A percentile compares a stretch with the other conserved stretches of the same genome.
phyloP scores from a whole-genome alignment of 1,284 basidiomycete genomes.

The Flammula alnicola region DNA sequence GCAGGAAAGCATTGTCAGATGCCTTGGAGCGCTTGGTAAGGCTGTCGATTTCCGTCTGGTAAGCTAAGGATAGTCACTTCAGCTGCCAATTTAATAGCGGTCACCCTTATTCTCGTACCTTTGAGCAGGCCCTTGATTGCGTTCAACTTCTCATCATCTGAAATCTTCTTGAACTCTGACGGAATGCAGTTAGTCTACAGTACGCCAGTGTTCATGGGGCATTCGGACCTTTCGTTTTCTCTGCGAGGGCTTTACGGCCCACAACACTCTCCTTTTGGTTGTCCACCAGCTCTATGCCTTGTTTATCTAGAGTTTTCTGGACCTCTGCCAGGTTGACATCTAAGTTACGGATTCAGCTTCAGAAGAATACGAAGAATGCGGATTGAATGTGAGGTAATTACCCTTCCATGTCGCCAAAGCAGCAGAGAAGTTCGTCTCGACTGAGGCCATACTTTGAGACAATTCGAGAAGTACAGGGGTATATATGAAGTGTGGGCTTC shows the following conservation, averaged over 20 bases:
- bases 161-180: constrained; percentile 91
- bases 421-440: constrained; percentile 82
- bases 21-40: constrained; percentile 91
- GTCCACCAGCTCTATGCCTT: constrained; percentile 94
- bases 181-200: neutral
- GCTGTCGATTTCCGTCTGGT: constrained; percentile 95
- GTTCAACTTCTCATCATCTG: constrained; percentile 83
- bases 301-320: constrained; percentile 90
- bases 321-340: constrained; percentile 88
- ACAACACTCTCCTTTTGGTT: constrained; percentile 96
- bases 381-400: constrained; percentile 38
- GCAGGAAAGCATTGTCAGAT: constrained; percentile 93
- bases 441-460: constrained; percentile 38
- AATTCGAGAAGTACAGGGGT: neutral
- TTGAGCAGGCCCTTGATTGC: constrained; percentile 90
- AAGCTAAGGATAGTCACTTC: constrained; percentile 59
- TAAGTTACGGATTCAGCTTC: constrained; percentile 35
- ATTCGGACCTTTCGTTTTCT: constrained; percentile 85
- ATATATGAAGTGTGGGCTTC: neutral
- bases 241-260: constrained; percentile 90
- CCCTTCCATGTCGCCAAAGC: constrained; percentile 90
- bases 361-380: neutral
- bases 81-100: neutral
- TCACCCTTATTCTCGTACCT: constrained; percentile 45
- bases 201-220: neutral